These are phyloP conservation scores for Neonectria ditissima DNA, from an alignment of 2,329 filamentous ascomycete species.

Conservation along the genomic window DNA sequence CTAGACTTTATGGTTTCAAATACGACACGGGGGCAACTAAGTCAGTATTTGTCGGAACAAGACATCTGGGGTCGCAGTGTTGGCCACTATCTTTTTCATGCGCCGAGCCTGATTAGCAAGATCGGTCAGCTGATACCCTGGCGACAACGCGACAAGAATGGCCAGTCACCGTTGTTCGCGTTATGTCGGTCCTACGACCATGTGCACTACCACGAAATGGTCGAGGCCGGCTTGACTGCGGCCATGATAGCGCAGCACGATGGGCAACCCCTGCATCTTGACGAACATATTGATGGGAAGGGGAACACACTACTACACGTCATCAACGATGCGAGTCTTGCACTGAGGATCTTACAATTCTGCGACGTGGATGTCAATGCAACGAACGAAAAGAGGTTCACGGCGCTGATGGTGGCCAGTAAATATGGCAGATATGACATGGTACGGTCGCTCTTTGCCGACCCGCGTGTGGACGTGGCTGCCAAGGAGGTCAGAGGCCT, in stretches of 20 bases:
- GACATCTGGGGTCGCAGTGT: slow-evolving; percentile 89
- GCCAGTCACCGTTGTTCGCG: slow-evolving; percentile 97
- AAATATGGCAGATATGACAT: slow-evolving; percentile 97
- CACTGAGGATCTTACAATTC: slow-evolving; percentile 78
- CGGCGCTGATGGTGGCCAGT: slow-evolving; percentile 96
- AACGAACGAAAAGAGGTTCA: slow-evolving; percentile 94
- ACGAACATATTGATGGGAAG: slow-evolving; percentile 92
- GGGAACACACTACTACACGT: slow-evolving; percentile 97
- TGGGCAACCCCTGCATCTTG: slow-evolving; percentile 83
- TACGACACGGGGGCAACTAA: slow-evolving; percentile 66
- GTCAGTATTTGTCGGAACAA: slow-evolving; percentile 77
- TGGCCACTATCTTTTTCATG: slow-evolving; percentile 96
- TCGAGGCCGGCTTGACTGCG: slow-evolving; percentile 80
- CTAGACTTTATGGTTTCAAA: slow-evolving; percentile 75
- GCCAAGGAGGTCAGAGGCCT: slow-evolving; percentile 88
- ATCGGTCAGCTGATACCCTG: slow-evolving; percentile 87
- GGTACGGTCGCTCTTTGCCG: slow-evolving; percentile 87
- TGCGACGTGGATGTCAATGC: slow-evolving; percentile 98
- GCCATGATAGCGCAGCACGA: slow-evolving; percentile 83
- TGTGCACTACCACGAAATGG: slow-evolving; percentile 86
- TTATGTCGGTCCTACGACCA: slow-evolving; percentile 97
- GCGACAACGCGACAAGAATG: slow-evolving; percentile 93
- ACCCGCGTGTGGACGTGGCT: slow-evolving; percentile 86
- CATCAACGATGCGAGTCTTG: slow-evolving; percentile 85
- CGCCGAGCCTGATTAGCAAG: slow-evolving; percentile 80